Evolutionary conservation across 2,329 filamentous ascomycete species (phyloP), one percentile per base, ranked within the genome.

Genomic region (Aureobasidium leucospermi): DNA sequence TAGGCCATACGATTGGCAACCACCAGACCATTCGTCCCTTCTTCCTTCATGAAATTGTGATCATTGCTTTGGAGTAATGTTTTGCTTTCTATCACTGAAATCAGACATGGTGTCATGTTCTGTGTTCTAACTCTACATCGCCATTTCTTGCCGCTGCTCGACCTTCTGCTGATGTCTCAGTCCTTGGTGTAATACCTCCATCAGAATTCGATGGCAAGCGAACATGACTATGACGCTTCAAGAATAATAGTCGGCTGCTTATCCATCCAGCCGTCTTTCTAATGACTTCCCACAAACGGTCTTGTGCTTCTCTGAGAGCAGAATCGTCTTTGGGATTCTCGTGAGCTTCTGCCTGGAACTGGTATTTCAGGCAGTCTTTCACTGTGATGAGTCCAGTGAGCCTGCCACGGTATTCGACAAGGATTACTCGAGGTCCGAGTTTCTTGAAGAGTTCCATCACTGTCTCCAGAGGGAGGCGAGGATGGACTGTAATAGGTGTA

Each of bases 381-480:
- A 96, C 89, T 0, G 94, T 99, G 0, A 99, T 89, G 0, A 99
- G 80, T 0, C 94, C 94, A 0, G 83, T 84, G 1, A 99, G 80
- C 52, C 84, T 84, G 13, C 94, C 94, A 61, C 89, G 88, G 70
- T 96, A 88, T 72, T 99, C 94, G 41, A 96, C 87, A 3, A 99
- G 80, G 52, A 99, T 93, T 6, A 96, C 91, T 1, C 94, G 84
- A 0, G 93, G 94, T 0, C 94, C 94, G 71, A 99, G 95, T 76
- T 97, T 99, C 72, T 93, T 93, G 79, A 99, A 99, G 10, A 99
- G 80, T 70, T 99, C 94, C 91, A 99, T 96, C 34, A 96, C 93
- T 0, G 94, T 99, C 74, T 99, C 94, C 0, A 99, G 84, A 0
- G 93, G 89, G 0, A 97, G 83, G 1, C 90, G 85, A 0, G 94